phyloP scores from a whole-genome alignment of 139 green algal genomes.

The Chlorella sp. region DNA sequence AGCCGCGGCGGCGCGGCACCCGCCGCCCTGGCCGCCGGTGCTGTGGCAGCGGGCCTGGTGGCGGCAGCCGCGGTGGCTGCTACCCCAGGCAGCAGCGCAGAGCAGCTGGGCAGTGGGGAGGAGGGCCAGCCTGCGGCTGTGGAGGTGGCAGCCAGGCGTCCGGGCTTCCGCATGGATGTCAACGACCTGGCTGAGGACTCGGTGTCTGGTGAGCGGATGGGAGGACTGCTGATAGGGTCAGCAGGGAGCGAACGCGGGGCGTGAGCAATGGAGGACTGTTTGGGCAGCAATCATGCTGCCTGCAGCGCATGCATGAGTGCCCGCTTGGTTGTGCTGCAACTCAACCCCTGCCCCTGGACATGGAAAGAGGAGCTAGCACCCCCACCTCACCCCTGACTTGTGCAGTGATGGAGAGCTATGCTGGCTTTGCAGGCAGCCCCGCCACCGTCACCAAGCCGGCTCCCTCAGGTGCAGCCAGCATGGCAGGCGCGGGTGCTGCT shows the following conservation, averaged over 20 bases:
- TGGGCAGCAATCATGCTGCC: no score
- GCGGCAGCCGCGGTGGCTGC: background rate
- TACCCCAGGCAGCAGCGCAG: background rate
- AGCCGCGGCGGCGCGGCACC: background rate
- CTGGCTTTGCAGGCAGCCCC: background rate
- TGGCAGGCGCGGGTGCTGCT: background rate
- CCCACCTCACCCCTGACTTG: no score
- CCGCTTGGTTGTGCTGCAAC: no score
- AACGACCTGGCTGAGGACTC: conserved; percentile 19
- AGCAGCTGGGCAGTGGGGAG: background rate
- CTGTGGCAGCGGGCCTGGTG: background rate
- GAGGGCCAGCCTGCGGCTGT: background rate
- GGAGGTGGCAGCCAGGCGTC: background rate
- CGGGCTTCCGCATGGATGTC: conserved; percentile 16
- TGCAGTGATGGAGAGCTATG: conserved; percentile 19
- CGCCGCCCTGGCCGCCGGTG: background rate
- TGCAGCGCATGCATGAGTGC: no score
- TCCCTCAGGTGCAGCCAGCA: background rate
- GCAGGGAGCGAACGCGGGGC: no score
- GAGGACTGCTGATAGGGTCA: no score
- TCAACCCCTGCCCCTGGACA: no score
- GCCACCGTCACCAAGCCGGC: conserved; percentile 12
- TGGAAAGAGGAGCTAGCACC: no score
- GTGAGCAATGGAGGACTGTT: no score
- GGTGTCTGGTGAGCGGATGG: background rate